A percentile compares a stretch with the other conserved stretches of the same genome.
Conservation (phyloP, 305 asterid genomes). For the Fraxinus floribunda region DNA sequence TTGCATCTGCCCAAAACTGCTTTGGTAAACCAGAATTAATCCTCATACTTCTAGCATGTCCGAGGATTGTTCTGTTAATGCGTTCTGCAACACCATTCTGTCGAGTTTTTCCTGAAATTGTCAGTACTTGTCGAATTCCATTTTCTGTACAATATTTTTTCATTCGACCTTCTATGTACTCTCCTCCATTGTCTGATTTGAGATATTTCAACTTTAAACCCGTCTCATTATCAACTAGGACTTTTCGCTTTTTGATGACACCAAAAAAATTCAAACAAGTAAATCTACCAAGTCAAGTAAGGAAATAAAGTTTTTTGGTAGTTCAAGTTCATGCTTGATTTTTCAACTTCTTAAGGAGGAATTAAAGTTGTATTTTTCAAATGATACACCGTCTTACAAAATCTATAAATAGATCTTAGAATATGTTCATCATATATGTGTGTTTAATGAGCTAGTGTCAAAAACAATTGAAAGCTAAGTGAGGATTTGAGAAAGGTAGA, state of each 20-base stretch:
- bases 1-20: background rate
- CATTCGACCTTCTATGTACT: too few species aligned
- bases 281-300: background rate
- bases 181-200: too few species aligned
- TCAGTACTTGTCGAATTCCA: background rate
- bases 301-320: background rate
- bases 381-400: background rate
- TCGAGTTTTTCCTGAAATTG: background rate
- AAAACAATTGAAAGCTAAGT: background rate
- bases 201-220: background rate
- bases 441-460: background rate
- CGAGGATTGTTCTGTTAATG: background rate
- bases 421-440: background rate
- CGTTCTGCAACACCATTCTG: background rate
- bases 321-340: background rate
- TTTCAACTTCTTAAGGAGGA: too few species aligned
- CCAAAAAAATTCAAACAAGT: background rate
- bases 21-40: background rate
- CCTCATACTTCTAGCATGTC: background rate
- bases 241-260: background rate
- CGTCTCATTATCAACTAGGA: background rate
- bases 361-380: background rate
- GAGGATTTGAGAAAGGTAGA: background rate
- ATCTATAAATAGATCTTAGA: too few species aligned
- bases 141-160: background rate